Evolutionary conservation across 2,329 filamentous ascomycete genomes (phyloP).

Genomic region (Pseudophaeomoniella oleicola): DNA sequence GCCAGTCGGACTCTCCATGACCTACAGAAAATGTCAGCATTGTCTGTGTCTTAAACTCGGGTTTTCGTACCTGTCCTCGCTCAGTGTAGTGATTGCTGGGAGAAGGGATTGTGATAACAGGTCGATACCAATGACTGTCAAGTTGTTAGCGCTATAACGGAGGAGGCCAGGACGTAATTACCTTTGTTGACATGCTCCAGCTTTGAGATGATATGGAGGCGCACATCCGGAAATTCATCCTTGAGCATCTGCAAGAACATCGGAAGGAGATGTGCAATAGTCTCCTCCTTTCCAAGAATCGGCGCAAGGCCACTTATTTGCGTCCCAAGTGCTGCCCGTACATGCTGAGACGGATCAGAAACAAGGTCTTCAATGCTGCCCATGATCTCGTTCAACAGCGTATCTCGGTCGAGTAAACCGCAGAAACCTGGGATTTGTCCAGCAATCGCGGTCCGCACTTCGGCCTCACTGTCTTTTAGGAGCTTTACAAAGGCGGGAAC

Average conservation of each 20-base stretch:
- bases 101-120: constrained; percentile 90
- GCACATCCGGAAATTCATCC: constrained; percentile 95
- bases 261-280: constrained; percentile 86
- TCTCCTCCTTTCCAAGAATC: constrained; percentile 97
- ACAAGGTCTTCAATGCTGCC: constrained; percentile 90
- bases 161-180: constrained; percentile 20
- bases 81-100: constrained; percentile 90
- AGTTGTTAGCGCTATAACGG: constrained; percentile 7
- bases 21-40: constrained; percentile 36
- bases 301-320: constrained; percentile 95
- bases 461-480: constrained; percentile 92
- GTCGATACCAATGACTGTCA: constrained; percentile 85
- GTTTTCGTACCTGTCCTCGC: constrained; percentile 79
- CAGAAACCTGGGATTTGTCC: constrained; percentile 98
- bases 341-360: constrained; percentile 90
- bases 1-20: constrained; percentile 86
- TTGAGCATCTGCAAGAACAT: constrained; percentile 99
- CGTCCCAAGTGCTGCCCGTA: constrained; percentile 84
- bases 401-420: constrained; percentile 69
- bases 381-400: constrained; percentile 91
- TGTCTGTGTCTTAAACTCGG: no score
- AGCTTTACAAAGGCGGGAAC: constrained; percentile 96
- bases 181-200: constrained; percentile 94
- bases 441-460: constrained; percentile 91
- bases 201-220: constrained; percentile 99